Evolutionary conservation across 1,284 basidiomycete genomes (phyloP).

Genomic region (Leccinum fallax): DNA sequence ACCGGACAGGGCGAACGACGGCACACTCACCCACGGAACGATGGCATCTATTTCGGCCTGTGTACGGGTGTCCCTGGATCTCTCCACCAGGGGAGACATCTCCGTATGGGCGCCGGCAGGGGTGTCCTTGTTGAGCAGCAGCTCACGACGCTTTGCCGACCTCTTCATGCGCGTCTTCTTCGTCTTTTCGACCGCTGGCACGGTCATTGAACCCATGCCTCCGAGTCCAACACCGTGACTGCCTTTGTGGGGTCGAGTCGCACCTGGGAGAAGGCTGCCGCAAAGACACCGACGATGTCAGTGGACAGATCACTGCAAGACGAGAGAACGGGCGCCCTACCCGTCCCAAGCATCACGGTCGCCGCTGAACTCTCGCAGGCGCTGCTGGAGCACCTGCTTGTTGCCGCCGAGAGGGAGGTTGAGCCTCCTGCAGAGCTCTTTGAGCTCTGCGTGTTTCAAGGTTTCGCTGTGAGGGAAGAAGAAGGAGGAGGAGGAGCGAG

Average conservation of each 20-base stretch:
- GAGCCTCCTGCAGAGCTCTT: too few species aligned
- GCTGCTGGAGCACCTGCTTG: neutral
- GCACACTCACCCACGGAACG: too few species aligned
- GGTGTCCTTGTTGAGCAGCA: neutral
- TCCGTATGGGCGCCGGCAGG: neutral
- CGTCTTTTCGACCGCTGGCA: neutral
- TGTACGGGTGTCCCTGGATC: neutral
- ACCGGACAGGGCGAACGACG: too few species aligned
- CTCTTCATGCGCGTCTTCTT: neutral
- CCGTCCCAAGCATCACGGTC: neutral
- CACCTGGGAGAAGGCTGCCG: neutral
- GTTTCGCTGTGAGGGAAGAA: too few species aligned
- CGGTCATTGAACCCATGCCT: neutral
- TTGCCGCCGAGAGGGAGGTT: too few species aligned
- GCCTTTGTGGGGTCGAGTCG: neutral
- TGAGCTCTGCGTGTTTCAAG: too few species aligned
- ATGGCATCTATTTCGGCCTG: too few species aligned
- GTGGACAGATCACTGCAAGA: neutral
- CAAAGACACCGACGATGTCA: neutral
- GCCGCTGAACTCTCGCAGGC: neutral
- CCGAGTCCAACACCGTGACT: neutral
- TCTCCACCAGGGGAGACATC: neutral
- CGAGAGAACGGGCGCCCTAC: neutral
- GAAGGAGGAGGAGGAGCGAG: too few species aligned
- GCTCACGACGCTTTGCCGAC: neutral